Conservation (phyloP, 129 eudicot species). For the Solidago caesia region DNA sequence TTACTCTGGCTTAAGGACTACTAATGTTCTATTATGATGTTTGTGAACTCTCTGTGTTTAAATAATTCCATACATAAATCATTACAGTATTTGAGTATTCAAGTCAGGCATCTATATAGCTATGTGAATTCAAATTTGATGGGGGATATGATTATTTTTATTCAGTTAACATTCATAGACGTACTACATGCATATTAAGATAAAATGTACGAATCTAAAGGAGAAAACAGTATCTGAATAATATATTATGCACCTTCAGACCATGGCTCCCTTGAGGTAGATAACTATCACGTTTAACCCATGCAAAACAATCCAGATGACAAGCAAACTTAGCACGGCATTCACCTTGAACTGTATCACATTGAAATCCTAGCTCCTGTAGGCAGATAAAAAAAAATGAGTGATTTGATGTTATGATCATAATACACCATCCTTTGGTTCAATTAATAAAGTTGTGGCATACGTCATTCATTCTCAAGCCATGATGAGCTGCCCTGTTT, state of each 20-base stretch:
- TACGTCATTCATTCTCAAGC: conserved; percentile 78
- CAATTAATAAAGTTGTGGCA: conserved; percentile 26
- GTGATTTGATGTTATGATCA: not conserved
- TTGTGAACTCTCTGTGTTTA: not conserved
- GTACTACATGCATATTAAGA: conserved; percentile 1
- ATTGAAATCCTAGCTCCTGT: conserved; percentile 92
- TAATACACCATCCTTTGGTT: not conserved
- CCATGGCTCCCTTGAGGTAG: conserved; percentile 99
- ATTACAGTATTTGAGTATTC: not conserved
- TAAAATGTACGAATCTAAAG: conserved; percentile 11
- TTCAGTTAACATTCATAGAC: not conserved
- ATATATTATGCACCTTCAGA: conserved; percentile 60
- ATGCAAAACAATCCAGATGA: conserved; percentile 99
- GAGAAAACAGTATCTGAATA: not conserved
- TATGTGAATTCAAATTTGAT: not conserved
- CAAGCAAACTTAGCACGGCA: conserved; percentile 99
- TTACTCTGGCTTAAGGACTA: not conserved
- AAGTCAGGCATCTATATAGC: not conserved
- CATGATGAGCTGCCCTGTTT: conserved; percentile 92
- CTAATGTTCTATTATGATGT: conserved; percentile 3
- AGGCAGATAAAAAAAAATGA: not conserved
- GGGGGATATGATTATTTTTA: no score
- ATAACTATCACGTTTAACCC: conserved; percentile 99
- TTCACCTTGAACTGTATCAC: conserved; percentile 96
- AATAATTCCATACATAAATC: not conserved